Evolutionary conservation across 768 basidiomycete species (phyloP).

Genomic region (Pleurotus pulmonarius): DNA sequence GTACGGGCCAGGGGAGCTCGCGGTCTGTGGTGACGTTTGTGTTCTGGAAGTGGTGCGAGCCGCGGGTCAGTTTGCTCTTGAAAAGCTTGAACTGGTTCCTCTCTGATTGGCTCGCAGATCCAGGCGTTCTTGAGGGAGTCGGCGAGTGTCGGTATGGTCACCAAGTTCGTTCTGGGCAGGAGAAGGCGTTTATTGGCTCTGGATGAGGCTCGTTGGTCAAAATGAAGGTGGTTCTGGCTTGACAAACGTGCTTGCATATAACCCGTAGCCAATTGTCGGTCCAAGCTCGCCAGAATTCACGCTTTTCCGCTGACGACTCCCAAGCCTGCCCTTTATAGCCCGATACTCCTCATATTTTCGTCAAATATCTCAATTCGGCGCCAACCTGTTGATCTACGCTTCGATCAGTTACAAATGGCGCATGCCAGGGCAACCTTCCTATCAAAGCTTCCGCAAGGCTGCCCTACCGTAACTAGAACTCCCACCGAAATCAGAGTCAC

Average conservation of each 20-base stretch:
- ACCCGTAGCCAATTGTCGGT: not conserved
- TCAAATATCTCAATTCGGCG: not conserved
- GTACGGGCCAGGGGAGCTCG: slow-evolving; percentile 39
- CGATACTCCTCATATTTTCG: not conserved
- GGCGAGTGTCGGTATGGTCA: slow-evolving; percentile 6
- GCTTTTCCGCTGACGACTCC: not conserved
- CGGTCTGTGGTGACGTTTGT: slow-evolving; percentile 64
- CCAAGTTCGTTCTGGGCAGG: slow-evolving; percentile 8
- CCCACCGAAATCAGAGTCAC: not conserved
- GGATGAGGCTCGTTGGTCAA: slow-evolving; percentile 1
- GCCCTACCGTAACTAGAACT: not conserved
- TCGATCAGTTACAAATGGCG: slow-evolving; percentile 4
- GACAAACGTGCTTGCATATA: slow-evolving; percentile 40
- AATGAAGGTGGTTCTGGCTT: slow-evolving; percentile 2
- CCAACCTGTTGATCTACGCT: not conserved
- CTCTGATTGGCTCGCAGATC: slow-evolving; percentile 45
- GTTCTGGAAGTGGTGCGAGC: slow-evolving; percentile 25
- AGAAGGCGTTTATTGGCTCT: slow-evolving; percentile 7
- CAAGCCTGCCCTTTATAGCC: slow-evolving; percentile 9
- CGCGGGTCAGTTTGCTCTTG: slow-evolving; percentile 8
- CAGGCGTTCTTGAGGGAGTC: slow-evolving; percentile 24
- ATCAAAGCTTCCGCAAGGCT: not conserved
- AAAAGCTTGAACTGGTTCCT: slow-evolving; percentile 38
- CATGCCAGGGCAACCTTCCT: not conserved
- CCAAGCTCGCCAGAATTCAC: slow-evolving; percentile 5